Evolutionary conservation across 2,329 filamentous ascomycete genomes (phyloP).

Genomic region (Sclerotinia subarctica): DNA sequence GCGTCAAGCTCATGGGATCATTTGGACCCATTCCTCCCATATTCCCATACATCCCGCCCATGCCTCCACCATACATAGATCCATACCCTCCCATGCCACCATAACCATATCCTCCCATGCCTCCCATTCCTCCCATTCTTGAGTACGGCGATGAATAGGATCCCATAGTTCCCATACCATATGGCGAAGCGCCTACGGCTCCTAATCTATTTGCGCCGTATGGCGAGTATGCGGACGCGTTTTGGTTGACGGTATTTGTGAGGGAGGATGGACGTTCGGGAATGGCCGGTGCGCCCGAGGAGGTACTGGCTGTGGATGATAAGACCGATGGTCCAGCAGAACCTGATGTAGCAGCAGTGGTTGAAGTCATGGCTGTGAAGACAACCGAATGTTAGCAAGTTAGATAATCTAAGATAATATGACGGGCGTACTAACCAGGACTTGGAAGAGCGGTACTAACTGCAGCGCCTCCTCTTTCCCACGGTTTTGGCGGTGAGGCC

Average conservation of each 20-base stretch:
- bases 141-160: conserved; percentile 36
- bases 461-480: conserved; percentile 67
- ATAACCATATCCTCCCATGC: conserved; percentile 38
- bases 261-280: conserved; percentile 80
- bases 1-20: conserved; percentile 90
- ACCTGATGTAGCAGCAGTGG: conserved; percentile 33
- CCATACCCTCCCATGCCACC: conserved; percentile 45
- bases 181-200: conserved; percentile 45
- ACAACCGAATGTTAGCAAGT: conserved; percentile 19
- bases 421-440: conserved; percentile 32
- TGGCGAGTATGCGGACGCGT: conserved; percentile 75
- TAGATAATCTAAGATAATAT: conserved; percentile 10
- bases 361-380: conserved; percentile 38
- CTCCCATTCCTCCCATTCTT: conserved; percentile 28
- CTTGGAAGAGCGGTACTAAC: conserved; percentile 32
- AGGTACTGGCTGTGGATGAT: conserved; percentile 41
- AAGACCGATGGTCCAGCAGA: conserved; percentile 44
- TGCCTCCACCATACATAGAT: conserved; percentile 35
- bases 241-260: conserved; percentile 77
- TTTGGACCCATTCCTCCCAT: conserved; percentile 64
- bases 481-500: conserved; percentile 92
- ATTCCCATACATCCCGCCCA: conserved; percentile 42
- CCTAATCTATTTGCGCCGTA: conserved; percentile 57
- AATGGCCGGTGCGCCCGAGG: conserved; percentile 58
- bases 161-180: conserved; percentile 44